Evolutionary conservation across 1,139 yeast genomes (phyloP).

Genomic region (Taphrina wiesneri): DNA sequence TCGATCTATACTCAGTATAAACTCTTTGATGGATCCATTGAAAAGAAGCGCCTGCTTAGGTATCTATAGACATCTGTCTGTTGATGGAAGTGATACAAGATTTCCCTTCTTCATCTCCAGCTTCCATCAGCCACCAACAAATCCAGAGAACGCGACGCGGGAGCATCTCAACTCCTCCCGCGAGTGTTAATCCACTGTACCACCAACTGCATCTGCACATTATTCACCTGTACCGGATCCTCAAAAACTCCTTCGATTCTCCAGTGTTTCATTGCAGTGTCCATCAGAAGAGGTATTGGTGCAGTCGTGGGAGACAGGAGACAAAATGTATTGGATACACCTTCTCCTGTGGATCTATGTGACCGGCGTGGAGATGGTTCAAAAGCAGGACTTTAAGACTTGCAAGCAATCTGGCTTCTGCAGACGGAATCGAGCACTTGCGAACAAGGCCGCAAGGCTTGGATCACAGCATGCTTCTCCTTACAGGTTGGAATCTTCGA

Average conservation of each 20-base stretch:
- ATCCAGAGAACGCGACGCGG: neutral
- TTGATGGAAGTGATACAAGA: no score
- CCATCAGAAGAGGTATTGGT: neutral
- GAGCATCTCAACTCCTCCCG: neutral
- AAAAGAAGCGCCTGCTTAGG: no score
- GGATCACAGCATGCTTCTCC: constrained; percentile 48
- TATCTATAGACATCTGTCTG: no score
- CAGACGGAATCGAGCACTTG: constrained; percentile 72
- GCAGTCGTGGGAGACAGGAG: neutral
- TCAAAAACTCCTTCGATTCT: no score
- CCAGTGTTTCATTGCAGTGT: no score
- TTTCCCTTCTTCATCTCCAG: neutral
- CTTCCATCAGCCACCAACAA: neutral
- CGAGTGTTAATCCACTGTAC: neutral
- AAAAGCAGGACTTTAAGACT: constrained; percentile 70
- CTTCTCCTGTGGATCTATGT: constrained; percentile 7
- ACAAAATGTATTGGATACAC: neutral
- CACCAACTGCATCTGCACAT: neutral
- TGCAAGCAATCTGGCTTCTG: constrained; percentile 88
- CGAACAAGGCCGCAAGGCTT: constrained; percentile 50
- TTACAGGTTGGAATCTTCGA: constrained; percentile 56
- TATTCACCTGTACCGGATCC: no score
- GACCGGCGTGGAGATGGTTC: constrained; percentile 51
- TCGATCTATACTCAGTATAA: no score
- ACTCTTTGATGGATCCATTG: no score